Conservation (phyloP, 1,139 yeast genomes). For the Sugiyamaella japonica region DNA sequence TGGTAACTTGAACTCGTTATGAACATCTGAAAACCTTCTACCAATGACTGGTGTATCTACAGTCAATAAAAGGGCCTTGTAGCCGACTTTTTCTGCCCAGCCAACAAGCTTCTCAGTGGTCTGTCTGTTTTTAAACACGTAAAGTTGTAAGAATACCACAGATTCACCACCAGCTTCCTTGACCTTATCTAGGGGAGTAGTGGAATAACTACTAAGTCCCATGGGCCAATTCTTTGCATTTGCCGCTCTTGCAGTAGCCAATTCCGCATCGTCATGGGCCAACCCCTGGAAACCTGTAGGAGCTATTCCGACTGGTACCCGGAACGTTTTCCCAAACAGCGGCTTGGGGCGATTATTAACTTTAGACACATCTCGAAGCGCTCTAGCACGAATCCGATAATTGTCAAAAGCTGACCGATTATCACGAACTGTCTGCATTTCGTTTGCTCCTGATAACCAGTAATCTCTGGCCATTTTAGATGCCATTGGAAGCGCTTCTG, state of each 20-base stretch:
- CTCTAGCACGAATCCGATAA: slow-evolving; percentile 47
- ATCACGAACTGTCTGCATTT: slow-evolving; percentile 39
- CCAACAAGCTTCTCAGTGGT: slow-evolving; percentile 49
- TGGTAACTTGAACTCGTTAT: slow-evolving; percentile 49
- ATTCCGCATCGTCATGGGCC: slow-evolving; percentile 66
- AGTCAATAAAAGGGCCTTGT: slow-evolving; percentile 60
- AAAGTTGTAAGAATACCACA: slow-evolving; percentile 45
- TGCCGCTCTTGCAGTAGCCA: slow-evolving; percentile 43
- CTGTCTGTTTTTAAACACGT: slow-evolving; percentile 47
- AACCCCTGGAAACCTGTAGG: slow-evolving; percentile 67
- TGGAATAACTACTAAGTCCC: slow-evolving; percentile 41
- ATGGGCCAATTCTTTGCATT: slow-evolving; percentile 37
- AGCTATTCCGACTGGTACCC: slow-evolving; percentile 61
- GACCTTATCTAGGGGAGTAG: slow-evolving; percentile 38
- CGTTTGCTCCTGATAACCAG: slow-evolving; percentile 44
- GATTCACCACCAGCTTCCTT: slow-evolving; percentile 37
- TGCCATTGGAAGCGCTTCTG: slow-evolving; percentile 34
- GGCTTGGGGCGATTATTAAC: slow-evolving; percentile 42
- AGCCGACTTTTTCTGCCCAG: slow-evolving; percentile 55
- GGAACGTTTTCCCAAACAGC: slow-evolving; percentile 46
- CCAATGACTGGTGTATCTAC: slow-evolving; percentile 71
- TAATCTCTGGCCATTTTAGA: slow-evolving; percentile 38
- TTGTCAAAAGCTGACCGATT: slow-evolving; percentile 37
- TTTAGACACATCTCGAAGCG: slow-evolving; percentile 46
- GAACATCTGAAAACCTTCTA: slow-evolving; percentile 56